phyloP scores from a whole-genome alignment of 208 protist species.

The Balamuthia mandrillaris region DNA sequence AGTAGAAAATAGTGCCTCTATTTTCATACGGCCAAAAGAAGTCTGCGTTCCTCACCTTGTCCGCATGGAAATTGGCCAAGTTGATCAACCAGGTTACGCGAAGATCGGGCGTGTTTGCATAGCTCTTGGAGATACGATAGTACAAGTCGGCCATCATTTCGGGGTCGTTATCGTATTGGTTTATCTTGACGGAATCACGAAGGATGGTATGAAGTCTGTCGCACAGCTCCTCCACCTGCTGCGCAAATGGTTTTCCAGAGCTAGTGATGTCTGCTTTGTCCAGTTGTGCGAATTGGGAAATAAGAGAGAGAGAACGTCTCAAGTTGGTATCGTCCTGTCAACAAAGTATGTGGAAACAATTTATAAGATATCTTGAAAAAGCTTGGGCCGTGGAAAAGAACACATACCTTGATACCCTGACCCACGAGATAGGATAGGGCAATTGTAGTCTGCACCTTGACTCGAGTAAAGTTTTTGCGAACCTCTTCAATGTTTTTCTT shows the following conservation, averaged over 20 bases:
- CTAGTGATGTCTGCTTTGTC: neutral
- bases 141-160: slow-evolving; percentile 67
- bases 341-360: neutral
- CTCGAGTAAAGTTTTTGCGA: slow-evolving; percentile 33
- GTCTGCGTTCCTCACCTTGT: neutral
- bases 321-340: neutral
- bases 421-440: neutral
- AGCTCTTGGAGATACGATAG: slow-evolving; percentile 60
- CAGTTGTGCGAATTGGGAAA: neutral
- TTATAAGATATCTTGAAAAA: neutral
- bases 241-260: neutral
- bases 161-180: slow-evolving; percentile 42
- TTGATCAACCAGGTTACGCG: slow-evolving; percentile 48
- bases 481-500: slow-evolving; percentile 31
- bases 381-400: no score
- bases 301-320: neutral
- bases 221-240: neutral
- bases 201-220: slow-evolving; percentile 38
- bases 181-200: slow-evolving; percentile 42
- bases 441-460: slow-evolving; percentile 31
- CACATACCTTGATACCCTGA: neutral
- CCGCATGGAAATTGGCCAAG: slow-evolving; percentile 1
- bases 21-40: neutral
- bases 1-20: no score
- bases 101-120: slow-evolving; percentile 63